Evolutionary conservation across 768 basidiomycete genomes (phyloP), one percentile per base, ranked within the genome.

Genomic region (Tricholoma sp.): DNA sequence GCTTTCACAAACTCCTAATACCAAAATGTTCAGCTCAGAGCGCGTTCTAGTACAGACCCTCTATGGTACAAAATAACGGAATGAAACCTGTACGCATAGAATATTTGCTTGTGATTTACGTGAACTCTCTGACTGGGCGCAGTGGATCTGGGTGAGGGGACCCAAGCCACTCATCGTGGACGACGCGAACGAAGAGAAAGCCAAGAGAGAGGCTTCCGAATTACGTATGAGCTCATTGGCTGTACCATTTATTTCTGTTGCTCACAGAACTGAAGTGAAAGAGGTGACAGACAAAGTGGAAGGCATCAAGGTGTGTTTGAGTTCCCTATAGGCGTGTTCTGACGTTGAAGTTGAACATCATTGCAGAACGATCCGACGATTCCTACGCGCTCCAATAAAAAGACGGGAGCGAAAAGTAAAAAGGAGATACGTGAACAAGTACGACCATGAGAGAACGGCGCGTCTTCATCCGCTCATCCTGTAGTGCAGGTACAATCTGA

Each of bases 61-160:
- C 87, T 15, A 85, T 89, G 86, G 84, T 89, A 9, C 82, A 87
- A 61, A 81, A 90, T 64, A 85, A 89, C 56, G 88, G 88, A 4
- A 85, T 76, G 0, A 89, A 88, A 67, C 87, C 87, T 42, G 88
- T 89, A 55, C 65, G 82, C 58, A 54, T 12, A 11, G 20, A 37
- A 57, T n/a, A 1, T 18, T 33, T 11, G 58, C 20, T 8, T 37
- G 24, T 17, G 12, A 12, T 6, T 9, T 18, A 15, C n/a, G 50
- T 56, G 33, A 56, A n/a, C 2, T 20, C 7, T 45, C 11, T 17
- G 4, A 45, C 20, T 9, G 24, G 20, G 24, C 4, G 24, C 54
- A 88, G 86, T 90, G 88, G 87, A 78, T 89, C 53, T 89, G 86
- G 86, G 82, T 81, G 11, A 53, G 54, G 52, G 69, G 71, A 9